These are phyloP conservation scores for Lepiota brunneoincarnata DNA, from an alignment of 768 basidiomycete species.

Conservation along the genomic window DNA sequence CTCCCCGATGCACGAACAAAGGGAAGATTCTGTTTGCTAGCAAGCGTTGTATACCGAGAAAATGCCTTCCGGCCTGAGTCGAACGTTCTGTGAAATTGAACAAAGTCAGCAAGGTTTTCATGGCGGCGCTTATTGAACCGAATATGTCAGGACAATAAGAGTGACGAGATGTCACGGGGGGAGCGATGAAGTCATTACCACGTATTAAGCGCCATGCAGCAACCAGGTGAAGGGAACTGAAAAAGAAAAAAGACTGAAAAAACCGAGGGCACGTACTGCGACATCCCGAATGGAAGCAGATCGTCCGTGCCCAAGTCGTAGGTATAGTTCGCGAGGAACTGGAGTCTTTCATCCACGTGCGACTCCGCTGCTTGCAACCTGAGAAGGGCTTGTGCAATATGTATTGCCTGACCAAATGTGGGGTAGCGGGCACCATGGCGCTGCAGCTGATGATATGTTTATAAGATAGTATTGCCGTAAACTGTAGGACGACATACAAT, in stretches of 20 bases:
- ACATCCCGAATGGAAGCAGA: conserved; percentile 65
- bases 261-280: conserved; percentile 51
- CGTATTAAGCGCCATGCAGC: not conserved
- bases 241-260: not conserved
- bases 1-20: conserved; percentile 47
- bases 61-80: conserved; percentile 52
- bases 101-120: not conserved
- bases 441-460: conserved; percentile 51
- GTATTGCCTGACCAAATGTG: conserved; percentile 42
- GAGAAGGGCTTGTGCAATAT: conserved; percentile 44
- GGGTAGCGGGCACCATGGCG: conserved; percentile 82
- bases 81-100: conserved; percentile 23
- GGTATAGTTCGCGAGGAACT: conserved; percentile 57
- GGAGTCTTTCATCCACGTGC: conserved; percentile 43
- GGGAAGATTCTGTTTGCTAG: conserved; percentile 43
- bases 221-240: not conserved
- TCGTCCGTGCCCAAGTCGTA: conserved; percentile 58
- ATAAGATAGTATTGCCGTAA: not conserved
- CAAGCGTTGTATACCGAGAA: conserved; percentile 49
- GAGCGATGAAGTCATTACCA: not conserved
- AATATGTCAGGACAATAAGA: not conserved
- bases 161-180: too few relatives aligned
- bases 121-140: not conserved
- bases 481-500: conserved; percentile 1
- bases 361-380: conserved; percentile 50